Conservation (phyloP, 2,329 filamentous ascomycete species). For the Erysiphe neolycopersici region DNA sequence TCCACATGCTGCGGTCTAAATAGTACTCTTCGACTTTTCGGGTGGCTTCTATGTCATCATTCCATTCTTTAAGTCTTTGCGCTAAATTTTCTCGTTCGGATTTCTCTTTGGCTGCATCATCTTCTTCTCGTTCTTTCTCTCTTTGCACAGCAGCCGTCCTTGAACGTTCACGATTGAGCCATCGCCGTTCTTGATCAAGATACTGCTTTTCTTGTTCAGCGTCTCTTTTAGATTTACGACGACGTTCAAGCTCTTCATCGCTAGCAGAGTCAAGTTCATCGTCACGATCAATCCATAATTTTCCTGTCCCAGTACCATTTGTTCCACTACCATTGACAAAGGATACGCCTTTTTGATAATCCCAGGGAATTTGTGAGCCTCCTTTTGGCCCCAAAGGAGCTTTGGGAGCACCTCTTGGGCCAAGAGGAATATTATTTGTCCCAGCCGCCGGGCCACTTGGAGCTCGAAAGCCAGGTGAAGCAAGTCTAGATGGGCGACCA, state of each 20-base stretch:
- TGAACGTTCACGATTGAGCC: slow-evolving; percentile 70
- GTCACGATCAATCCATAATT: slow-evolving; percentile 31
- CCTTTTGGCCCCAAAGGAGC: slow-evolving; percentile 48
- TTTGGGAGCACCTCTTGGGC: slow-evolving; percentile 43
- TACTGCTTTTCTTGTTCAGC: slow-evolving; percentile 58
- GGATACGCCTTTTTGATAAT: slow-evolving; percentile 49
- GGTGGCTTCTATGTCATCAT: slow-evolving; percentile 60
- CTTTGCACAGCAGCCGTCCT: slow-evolving; percentile 64
- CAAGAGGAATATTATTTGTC: slow-evolving; percentile 52
- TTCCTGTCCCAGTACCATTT: slow-evolving; percentile 24
- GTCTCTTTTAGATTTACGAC: slow-evolving; percentile 42
- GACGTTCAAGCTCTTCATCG: slow-evolving; percentile 58
- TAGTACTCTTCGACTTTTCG: slow-evolving; percentile 63
- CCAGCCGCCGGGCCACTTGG: slow-evolving; percentile 33
- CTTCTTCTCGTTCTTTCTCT: slow-evolving; percentile 54
- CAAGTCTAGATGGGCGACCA: slow-evolving; percentile 36
- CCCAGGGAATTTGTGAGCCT: slow-evolving; percentile 34
- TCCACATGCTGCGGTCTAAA: slow-evolving; percentile 61
- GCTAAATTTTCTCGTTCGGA: slow-evolving; percentile 39
- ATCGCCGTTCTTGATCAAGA: slow-evolving; percentile 64
- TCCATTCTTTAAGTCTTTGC: slow-evolving; percentile 52
- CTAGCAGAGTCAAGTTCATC: slow-evolving; percentile 73
- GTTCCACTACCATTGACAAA: slow-evolving; percentile 60
- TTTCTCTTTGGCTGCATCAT: slow-evolving; percentile 39
- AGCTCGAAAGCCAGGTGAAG: slow-evolving; percentile 31